Evolutionary conservation across 345 rosid species (phyloP).

Genomic region (Dovyalis caffra): DNA sequence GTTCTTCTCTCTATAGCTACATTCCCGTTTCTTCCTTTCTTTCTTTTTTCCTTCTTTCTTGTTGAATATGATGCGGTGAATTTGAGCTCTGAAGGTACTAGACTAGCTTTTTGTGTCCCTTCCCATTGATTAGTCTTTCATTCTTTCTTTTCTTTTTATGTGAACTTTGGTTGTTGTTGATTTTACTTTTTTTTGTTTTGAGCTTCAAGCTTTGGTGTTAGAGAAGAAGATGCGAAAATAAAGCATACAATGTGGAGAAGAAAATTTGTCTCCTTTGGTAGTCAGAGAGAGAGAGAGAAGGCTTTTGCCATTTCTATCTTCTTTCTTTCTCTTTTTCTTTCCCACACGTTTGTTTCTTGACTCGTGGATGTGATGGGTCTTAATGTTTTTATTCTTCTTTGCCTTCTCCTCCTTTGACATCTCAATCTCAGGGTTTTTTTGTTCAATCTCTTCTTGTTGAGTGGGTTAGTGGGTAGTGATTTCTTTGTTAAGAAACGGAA

Average conservation of each 20-base stretch:
- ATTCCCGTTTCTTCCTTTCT: too few species aligned
- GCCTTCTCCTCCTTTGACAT: slow-evolving; percentile 14
- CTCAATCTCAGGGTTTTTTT: slow-evolving; percentile 4
- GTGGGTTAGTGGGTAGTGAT: not conserved
- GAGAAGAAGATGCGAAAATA: slow-evolving; percentile 12
- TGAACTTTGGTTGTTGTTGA: too few species aligned
- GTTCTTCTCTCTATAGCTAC: too few species aligned
- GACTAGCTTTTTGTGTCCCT: too few species aligned
- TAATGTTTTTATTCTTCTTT: not conserved
- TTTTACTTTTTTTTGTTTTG: too few species aligned
- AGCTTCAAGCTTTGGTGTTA: too few species aligned
- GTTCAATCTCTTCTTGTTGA: not conserved
- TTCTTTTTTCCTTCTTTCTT: too few species aligned
- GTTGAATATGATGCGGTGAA: too few species aligned
- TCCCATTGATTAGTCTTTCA: too few species aligned
- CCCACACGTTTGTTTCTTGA: slow-evolving; percentile 39
- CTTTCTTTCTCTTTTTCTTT: slow-evolving; percentile 12
- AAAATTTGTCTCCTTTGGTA: slow-evolving; percentile 30
- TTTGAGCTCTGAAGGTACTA: too few species aligned
- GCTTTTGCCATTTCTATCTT: not conserved
- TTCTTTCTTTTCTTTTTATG: too few species aligned
- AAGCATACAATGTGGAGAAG: slow-evolving; percentile 20
- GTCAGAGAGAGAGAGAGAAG: slow-evolving; percentile 16
- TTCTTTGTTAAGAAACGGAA: not conserved
- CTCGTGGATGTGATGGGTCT: slow-evolving; percentile 18